These are phyloP conservation scores for Dactylellina haptotyla DNA, from an alignment of 2,329 filamentous ascomycete species.

Conservation along the genomic window DNA sequence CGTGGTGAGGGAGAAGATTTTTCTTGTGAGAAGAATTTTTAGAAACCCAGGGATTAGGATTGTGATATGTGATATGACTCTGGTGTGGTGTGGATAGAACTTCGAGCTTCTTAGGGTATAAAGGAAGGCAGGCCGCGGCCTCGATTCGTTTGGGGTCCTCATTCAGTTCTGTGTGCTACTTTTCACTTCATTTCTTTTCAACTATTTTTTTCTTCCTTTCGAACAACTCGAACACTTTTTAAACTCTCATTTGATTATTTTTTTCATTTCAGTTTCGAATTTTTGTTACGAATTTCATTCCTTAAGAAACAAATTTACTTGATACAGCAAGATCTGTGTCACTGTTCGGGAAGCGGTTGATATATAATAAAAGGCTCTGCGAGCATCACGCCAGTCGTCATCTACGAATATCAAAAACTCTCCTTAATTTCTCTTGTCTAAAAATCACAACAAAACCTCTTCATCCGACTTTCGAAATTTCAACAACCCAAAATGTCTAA, in stretches of 20 bases:
- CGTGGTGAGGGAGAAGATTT: background rate
- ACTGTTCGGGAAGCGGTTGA: too few relatives aligned
- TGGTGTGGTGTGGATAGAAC: background rate
- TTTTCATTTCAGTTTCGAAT: background rate
- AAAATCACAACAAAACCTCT: background rate
- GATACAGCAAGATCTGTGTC: background rate
- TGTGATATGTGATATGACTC: background rate
- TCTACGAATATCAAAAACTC: background rate
- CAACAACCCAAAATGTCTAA: slow-evolving; percentile 27
- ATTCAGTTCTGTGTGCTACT: background rate
- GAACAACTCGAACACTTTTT: too few relatives aligned
- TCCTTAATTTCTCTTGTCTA: too few relatives aligned
- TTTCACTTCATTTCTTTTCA: background rate
- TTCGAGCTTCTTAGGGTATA: slow-evolving; percentile 11
- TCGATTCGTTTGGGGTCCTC: background rate
- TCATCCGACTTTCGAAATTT: background rate
- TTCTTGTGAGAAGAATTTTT: slow-evolving; percentile 28
- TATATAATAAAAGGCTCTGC: slow-evolving; percentile 1
- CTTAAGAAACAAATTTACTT: background rate
- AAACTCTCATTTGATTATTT: background rate
- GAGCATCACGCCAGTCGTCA: background rate
- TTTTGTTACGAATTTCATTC: background rate
- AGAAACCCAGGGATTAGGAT: slow-evolving; percentile 21
- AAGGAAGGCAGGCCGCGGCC: background rate
- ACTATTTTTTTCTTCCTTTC: background rate